Conservation (phyloP, 495 filamentous ascomycete species). For the Penicillium nucicola region DNA sequence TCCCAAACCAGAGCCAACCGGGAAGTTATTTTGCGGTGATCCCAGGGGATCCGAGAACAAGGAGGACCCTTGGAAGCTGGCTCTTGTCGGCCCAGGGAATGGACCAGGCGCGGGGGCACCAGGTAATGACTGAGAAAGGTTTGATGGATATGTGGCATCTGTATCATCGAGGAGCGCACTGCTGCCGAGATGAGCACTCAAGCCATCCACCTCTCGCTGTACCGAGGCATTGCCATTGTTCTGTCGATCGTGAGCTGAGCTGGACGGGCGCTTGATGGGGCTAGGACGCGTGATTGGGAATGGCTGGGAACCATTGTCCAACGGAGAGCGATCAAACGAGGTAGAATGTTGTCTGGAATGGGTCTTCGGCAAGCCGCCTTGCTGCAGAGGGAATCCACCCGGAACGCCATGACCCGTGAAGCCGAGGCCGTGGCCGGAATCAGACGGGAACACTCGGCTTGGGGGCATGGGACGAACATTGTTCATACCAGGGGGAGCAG, state of each 20-base stretch:
- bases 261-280: conserved; percentile 85
- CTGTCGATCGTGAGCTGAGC: conserved; percentile 59
- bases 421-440: conserved; percentile 36
- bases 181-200: conserved; percentile 85
- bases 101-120: conserved; percentile 30
- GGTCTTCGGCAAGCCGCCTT: conserved; percentile 37
- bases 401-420: conserved; percentile 35
- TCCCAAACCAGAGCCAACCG: conserved; percentile 32
- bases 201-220: conserved; percentile 61
- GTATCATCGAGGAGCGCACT: conserved; percentile 86
- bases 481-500: conserved; percentile 58
- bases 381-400: conserved; percentile 31
- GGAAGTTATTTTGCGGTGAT: conserved; percentile 33
- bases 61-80: conserved; percentile 46
- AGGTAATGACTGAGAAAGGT: conserved; percentile 40
- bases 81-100: conserved; percentile 36
- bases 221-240: conserved; percentile 35
- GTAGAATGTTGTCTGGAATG: conserved; percentile 61
- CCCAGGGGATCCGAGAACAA: conserved; percentile 51
- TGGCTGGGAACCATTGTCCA: conserved; percentile 38
- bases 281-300: conserved; percentile 77
- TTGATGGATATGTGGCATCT: conserved; percentile 50
- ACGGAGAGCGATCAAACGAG: conserved; percentile 53
- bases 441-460: conserved; percentile 62
- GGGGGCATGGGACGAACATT: conserved; percentile 56